Evolutionary conservation across 208 protist genomes (phyloP).

Genomic region (Endotrypanum monterogeii): DNA sequence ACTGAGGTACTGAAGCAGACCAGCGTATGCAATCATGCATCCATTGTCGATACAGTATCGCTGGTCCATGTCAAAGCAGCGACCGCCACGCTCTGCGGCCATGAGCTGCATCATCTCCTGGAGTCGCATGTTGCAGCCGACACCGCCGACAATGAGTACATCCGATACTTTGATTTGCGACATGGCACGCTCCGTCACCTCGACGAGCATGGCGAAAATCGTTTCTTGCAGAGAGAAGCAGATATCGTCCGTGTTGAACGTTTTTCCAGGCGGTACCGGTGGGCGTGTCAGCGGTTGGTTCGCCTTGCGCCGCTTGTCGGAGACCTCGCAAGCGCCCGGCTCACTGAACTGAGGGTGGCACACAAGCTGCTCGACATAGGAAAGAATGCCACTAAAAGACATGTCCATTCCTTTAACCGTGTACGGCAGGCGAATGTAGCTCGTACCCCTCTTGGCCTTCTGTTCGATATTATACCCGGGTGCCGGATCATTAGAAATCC

Average conservation of each 20-base stretch:
- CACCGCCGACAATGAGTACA: conserved; percentile 99
- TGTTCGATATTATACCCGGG: conserved; percentile 99
- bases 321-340: conserved; percentile 29
- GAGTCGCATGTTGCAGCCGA: conserved; percentile 98
- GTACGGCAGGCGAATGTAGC: conserved; percentile 97
- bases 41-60: conserved; percentile 99
- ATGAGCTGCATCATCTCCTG: conserved; percentile 97
- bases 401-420: conserved; percentile 98
- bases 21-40: conserved; percentile 99
- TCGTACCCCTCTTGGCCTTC: conserved; percentile 79
- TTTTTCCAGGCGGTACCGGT: conserved; percentile 49
- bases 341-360: conserved; percentile 70
- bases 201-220: conserved; percentile 99
- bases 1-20: conserved; percentile 88
- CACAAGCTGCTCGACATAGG: conserved; percentile 83
- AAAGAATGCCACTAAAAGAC: conserved; percentile 95
- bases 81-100: conserved; percentile 88
- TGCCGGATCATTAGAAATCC: conserved; percentile 98
- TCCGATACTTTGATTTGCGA: conserved; percentile 95
- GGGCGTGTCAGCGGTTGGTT: conserved; percentile 24
- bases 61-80: conserved; percentile 95
- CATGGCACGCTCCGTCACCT: conserved; percentile 99
- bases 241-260: conserved; percentile 95
- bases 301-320: conserved; percentile 31
- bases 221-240: conserved; percentile 99